These are phyloP conservation scores for Primulina tabacum DNA, from an alignment of 257 asterid species.

Conservation along the genomic window DNA sequence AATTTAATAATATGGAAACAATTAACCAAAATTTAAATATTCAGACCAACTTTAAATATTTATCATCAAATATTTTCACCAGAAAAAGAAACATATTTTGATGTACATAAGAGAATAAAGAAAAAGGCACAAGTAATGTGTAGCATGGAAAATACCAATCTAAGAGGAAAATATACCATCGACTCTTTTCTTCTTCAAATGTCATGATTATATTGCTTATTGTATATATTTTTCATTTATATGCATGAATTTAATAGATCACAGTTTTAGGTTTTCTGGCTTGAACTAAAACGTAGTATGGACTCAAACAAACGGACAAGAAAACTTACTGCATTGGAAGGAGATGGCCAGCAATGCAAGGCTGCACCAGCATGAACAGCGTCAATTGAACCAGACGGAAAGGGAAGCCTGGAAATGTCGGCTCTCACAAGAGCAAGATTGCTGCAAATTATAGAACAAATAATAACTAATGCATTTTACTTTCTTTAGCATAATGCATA, in stretches of 20 bases:
- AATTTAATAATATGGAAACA: neutral
- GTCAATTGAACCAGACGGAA: conserved; percentile 79
- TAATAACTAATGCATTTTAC: conserved; percentile 1
- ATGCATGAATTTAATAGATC: too few relatives aligned
- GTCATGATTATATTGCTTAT: too few relatives aligned
- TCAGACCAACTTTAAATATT: neutral
- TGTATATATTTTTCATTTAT: too few relatives aligned
- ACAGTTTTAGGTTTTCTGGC: too few relatives aligned
- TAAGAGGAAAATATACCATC: neutral
- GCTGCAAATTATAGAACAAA: conserved; percentile 36
- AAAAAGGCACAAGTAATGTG: neutral
- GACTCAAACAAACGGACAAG: neutral
- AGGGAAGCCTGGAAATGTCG: conserved; percentile 92
- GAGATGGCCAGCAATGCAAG: conserved; percentile 98
- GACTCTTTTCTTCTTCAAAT: neutral
- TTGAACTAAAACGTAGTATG: neutral
- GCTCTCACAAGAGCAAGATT: conserved; percentile 92
- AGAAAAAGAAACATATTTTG: neutral
- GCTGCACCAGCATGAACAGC: conserved; percentile 99
- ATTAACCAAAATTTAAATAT: neutral
- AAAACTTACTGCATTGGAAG: conserved; percentile 77
- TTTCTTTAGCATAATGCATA: conserved; percentile 2
- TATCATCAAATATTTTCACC: conserved; percentile 5
- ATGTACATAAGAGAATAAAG: neutral
- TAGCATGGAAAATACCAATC: neutral